Evolutionary conservation across 2,329 filamentous ascomycete genomes (phyloP).

Genomic region (Neofusicoccum sp.): DNA sequence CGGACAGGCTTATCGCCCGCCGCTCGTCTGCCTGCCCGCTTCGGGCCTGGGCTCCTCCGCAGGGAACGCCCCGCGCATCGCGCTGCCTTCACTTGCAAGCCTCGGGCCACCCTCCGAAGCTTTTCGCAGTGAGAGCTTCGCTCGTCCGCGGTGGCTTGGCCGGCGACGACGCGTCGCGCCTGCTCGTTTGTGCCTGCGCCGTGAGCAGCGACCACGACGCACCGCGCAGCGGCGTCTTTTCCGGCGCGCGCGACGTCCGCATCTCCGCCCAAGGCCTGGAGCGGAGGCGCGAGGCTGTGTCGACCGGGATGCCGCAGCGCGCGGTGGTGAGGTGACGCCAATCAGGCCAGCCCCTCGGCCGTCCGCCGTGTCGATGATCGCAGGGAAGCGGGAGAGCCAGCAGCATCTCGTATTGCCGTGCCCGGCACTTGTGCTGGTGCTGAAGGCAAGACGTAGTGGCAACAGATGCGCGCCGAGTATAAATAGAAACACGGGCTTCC

Average conservation of each 20-base stretch:
- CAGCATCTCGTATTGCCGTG: neutral
- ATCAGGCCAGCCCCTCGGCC: neutral
- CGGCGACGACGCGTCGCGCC: too few species aligned
- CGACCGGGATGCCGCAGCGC: neutral
- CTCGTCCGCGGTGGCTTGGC: neutral
- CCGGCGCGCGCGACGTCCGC: too few species aligned
- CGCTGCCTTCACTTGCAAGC: neutral
- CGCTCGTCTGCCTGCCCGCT: too few species aligned
- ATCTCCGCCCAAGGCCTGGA: too few species aligned
- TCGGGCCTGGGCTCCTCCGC: neutral
- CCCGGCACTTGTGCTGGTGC: neutral
- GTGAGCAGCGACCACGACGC: too few species aligned
- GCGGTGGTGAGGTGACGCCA: neutral
- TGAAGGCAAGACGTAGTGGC: neutral
- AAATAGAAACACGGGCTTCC: conserved; percentile 7
- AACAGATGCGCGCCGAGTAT: neutral
- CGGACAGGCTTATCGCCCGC: neutral
- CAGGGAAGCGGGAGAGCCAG: neutral
- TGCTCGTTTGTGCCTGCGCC: neutral
- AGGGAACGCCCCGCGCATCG: neutral
- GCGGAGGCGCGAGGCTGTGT: neutral
- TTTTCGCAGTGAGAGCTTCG: neutral
- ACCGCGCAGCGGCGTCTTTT: too few species aligned
- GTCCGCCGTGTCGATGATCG: neutral
- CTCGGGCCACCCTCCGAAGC: neutral